phyloP scores from a whole-genome alignment of 1,284 basidiomycete species.

The Ustilago curta region DNA sequence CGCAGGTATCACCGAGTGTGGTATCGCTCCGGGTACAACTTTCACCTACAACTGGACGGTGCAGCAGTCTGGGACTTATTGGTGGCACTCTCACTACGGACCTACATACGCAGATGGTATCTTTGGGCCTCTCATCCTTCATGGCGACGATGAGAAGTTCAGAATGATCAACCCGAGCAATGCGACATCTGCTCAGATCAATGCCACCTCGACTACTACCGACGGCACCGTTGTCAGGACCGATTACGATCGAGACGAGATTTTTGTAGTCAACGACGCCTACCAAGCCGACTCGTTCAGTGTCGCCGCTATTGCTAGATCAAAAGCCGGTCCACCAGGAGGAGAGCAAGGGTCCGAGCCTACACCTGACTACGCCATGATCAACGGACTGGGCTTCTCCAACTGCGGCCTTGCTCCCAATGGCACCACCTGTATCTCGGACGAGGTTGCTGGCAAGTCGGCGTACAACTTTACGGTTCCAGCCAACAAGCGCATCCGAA shows the following conservation, averaged over 20 bases:
- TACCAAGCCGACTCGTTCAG: constrained; percentile 57
- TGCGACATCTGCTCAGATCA: not conserved
- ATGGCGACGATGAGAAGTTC: constrained; percentile 62
- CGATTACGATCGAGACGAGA: constrained; percentile 60
- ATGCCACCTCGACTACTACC: constrained; percentile 12
- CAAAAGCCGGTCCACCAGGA: constrained; percentile 42
- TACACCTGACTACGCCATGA: constrained; percentile 71
- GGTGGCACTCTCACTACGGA: constrained; percentile 69
- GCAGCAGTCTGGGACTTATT: constrained; percentile 71
- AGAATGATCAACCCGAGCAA: constrained; percentile 27
- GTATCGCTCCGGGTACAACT: constrained; percentile 55
- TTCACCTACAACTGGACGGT: constrained; percentile 56
- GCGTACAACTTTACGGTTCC: constrained; percentile 54
- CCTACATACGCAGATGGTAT: constrained; percentile 62
- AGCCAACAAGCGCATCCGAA: constrained; percentile 71
- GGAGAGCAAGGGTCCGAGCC: constrained; percentile 56
- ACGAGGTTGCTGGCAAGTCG: constrained; percentile 23
- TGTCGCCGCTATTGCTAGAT: constrained; percentile 53
- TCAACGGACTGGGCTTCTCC: constrained; percentile 72
- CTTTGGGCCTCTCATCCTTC: constrained; percentile 67
- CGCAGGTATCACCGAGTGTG: constrained; percentile 64
- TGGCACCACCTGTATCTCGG: constrained; percentile 46
- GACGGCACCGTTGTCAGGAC: constrained; percentile 41
- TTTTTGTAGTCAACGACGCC: constrained; percentile 57
- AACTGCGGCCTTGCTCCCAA: constrained; percentile 64